These are phyloP conservation scores for Microdochium bolleyi DNA, from an alignment of 2,329 filamentous ascomycete species.

Conservation along the genomic window DNA sequence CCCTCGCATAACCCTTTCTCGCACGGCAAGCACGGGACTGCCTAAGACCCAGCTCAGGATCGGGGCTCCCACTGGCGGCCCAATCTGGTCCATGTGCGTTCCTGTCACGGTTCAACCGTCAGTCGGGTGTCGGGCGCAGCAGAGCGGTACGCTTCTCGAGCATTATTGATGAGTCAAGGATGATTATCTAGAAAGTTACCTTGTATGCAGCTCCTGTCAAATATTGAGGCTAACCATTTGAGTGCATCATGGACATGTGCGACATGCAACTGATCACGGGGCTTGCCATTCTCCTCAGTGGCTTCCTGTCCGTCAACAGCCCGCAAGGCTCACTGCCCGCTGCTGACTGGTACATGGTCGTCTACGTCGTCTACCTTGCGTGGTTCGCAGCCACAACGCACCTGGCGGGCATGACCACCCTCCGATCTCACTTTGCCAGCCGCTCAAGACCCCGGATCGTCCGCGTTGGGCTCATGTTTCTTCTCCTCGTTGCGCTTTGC, in stretches of 20 bases:
- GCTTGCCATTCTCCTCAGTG: neutral
- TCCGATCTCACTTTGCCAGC: neutral
- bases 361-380: neutral
- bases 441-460: neutral
- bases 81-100: no score
- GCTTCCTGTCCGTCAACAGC: neutral
- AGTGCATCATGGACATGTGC: constrained; percentile 1
- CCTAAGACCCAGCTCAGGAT: no score
- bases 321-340: neutral
- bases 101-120: no score
- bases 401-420: neutral
- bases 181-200: no score
- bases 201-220: no score
- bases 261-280: neutral
- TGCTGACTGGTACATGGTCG: neutral
- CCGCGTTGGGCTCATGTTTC: neutral
- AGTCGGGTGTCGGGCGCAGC: no score
- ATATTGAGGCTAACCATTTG: neutral
- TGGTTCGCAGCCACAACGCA: neutral
- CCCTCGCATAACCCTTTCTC: no score
- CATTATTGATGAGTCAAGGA: no score
- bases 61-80: no score
- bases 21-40: no score
- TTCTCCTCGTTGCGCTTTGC: neutral
- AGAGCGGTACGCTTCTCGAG: no score